phyloP scores from a whole-genome alignment of 768 basidiomycete genomes.

The Boletellus sp. region DNA sequence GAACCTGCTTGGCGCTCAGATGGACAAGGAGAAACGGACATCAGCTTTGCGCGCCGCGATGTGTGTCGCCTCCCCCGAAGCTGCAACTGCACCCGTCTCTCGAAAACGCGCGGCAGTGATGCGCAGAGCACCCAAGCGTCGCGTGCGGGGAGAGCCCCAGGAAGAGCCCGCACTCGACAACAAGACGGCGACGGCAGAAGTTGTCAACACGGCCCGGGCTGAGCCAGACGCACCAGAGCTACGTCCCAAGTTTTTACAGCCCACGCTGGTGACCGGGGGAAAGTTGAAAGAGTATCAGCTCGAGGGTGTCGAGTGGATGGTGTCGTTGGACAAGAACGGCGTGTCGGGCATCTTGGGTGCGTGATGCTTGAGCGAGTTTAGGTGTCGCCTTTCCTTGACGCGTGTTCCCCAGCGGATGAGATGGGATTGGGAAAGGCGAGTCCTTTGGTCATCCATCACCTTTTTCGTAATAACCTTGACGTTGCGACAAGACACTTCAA shows the following conservation, averaged over 20 bases:
- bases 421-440: conserved; percentile 88
- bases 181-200: conserved; percentile 1
- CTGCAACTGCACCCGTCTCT: neutral
- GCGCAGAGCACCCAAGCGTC: conserved; percentile 10
- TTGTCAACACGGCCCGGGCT: neutral
- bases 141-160: conserved; percentile 7
- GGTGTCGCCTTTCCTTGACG: conserved; percentile 3
- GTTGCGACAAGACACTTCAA: conserved; percentile 72
- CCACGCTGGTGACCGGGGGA: conserved; percentile 77
- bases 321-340: conserved; percentile 79
- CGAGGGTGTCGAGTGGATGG: conserved; percentile 95
- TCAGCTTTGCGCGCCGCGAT: conserved; percentile 29
- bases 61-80: conserved; percentile 12
- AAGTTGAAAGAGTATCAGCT: conserved; percentile 88
- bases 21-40: conserved; percentile 55
- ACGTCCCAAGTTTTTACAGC: conserved; percentile 59
- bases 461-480: neutral
- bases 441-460: neutral
- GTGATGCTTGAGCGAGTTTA: conserved; percentile 25
- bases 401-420: conserved; percentile 69
- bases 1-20: conserved; percentile 62
- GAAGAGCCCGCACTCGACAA: conserved; percentile 9
- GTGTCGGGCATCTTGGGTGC: conserved; percentile 75
- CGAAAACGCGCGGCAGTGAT: conserved; percentile 11
- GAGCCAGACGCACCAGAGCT: neutral